Evolutionary conservation across 2,329 filamentous ascomycete genomes (phyloP).

Genomic region (Sporothrix globosa): DNA sequence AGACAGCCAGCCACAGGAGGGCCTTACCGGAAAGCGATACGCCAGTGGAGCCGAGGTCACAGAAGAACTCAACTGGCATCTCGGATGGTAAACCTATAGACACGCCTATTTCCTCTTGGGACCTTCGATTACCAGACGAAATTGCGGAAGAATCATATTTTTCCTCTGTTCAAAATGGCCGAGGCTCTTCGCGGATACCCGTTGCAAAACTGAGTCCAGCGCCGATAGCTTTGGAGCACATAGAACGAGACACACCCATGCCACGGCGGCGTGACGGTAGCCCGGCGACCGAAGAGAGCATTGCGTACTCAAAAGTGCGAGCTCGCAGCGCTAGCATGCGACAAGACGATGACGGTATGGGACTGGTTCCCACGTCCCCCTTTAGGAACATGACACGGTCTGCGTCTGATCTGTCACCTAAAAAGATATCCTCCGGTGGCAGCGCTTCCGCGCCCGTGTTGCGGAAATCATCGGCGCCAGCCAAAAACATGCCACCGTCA

Average conservation of each 20-base stretch:
- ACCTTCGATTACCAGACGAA: slow-evolving; percentile 77
- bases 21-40: slow-evolving; percentile 43
- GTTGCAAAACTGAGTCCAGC: slow-evolving; percentile 78
- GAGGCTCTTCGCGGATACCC: slow-evolving; percentile 79
- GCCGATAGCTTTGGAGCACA: slow-evolving; percentile 70
- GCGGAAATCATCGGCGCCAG: slow-evolving; percentile 51
- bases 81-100: slow-evolving; percentile 47
- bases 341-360: neutral
- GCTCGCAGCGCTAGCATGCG: slow-evolving; percentile 70
- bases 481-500: slow-evolving; percentile 44
- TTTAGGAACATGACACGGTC: slow-evolving; percentile 41
- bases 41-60: slow-evolving; percentile 43
- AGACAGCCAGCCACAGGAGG: slow-evolving; percentile 43
- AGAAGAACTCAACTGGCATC: slow-evolving; percentile 52
- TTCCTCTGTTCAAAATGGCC: slow-evolving; percentile 56
- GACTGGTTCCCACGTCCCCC: neutral
- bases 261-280: slow-evolving; percentile 63
- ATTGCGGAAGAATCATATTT: slow-evolving; percentile 66
- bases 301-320: slow-evolving; percentile 64
- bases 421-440: slow-evolving; percentile 47
- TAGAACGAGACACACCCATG: slow-evolving; percentile 73
- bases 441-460: neutral
- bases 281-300: slow-evolving; percentile 57
- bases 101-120: slow-evolving; percentile 60
- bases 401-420: slow-evolving; percentile 57